These are phyloP conservation scores for Paspalum notatum DNA, from an alignment of 176 grass and related monocot species.

Conservation along the genomic window DNA sequence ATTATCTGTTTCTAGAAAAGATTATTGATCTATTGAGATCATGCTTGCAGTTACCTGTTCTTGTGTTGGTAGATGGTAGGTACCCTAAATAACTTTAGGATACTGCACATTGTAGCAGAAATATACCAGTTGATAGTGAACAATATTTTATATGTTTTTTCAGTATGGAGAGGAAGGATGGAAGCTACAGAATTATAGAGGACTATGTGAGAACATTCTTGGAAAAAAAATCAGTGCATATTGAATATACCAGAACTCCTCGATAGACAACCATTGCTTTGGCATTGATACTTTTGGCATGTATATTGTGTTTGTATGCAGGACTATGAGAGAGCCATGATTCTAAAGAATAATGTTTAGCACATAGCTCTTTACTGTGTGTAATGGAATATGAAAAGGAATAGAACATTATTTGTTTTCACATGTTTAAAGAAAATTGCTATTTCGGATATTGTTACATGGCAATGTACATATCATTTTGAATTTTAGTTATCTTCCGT, in stretches of 20 bases:
- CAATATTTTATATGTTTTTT: slow-evolving; percentile 32
- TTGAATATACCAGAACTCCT: background rate
- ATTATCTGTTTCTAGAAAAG: background rate
- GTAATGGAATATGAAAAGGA: no score
- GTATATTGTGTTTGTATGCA: no score
- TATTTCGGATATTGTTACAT: no score
- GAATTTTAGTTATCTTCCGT: no score
- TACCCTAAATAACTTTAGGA: background rate
- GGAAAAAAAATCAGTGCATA: slow-evolving; percentile 55
- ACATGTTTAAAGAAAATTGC: no score
- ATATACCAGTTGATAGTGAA: background rate
- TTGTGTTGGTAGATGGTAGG: background rate
- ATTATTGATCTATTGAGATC: slow-evolving; percentile 13
- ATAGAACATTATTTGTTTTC: no score
- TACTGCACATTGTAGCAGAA: background rate
- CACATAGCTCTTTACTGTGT: no score
- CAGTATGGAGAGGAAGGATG: slow-evolving; percentile 73
- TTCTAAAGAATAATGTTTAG: no score
- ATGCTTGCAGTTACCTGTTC: background rate
- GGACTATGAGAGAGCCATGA: no score
- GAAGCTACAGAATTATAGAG: slow-evolving; percentile 61
- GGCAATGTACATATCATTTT: no score
- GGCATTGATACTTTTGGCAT: no score
- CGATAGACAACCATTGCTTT: no score
- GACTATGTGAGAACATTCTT: slow-evolving; percentile 70